Evolutionary conservation across 73 alveolate genomes (phyloP), one percentile per base, ranked within the genome.

Genomic region (Paramecium octaurelia): DNA sequence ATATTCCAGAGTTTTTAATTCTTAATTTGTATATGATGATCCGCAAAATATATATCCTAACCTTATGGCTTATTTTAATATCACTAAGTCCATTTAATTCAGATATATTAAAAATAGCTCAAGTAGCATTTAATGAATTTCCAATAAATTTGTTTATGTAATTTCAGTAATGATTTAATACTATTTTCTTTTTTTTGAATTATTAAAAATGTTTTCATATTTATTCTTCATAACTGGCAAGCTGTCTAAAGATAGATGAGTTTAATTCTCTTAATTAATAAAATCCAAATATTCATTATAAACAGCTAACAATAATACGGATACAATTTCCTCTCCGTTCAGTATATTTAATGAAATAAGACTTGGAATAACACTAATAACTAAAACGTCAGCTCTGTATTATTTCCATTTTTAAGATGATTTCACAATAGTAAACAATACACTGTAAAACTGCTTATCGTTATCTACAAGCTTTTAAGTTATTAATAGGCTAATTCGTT

Each of bases 371-470:
- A 68, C 46, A 24, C 84, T 68, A 23, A 68, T 68, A 14, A 68
- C 23, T 31, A 68, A 34, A 31, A 31, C 40, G 16, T 34, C 46
- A 31, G 50, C 84, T 31, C 24, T 68, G 21, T 54, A 54, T 54
- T 54, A 54, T 68, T 68, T 68, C 84, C 84, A 68, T 68, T 68
- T 68, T 68, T 31, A 34, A 18, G 84, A 68, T 68, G 20, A 68
- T 2, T 68, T 68, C 3, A 68, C 46, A 27, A 68, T 34, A 6
- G 84, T 68, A 68, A 68, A 68, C 7, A 68, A 34, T 23, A 34
- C 84, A 68, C 50, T 31, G 24, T 68, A 68, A 23, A 68, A 68
- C 11, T 68, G 27, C 24, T 68, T 68, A 68, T 68, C 84, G 21
- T 31, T 68, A 31, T 68, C 84, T 12, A 68, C 84, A 5, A 68